Evolutionary conservation across 2,329 filamentous ascomycete genomes (phyloP).

Genomic region (Aspergillus brasiliensis): DNA sequence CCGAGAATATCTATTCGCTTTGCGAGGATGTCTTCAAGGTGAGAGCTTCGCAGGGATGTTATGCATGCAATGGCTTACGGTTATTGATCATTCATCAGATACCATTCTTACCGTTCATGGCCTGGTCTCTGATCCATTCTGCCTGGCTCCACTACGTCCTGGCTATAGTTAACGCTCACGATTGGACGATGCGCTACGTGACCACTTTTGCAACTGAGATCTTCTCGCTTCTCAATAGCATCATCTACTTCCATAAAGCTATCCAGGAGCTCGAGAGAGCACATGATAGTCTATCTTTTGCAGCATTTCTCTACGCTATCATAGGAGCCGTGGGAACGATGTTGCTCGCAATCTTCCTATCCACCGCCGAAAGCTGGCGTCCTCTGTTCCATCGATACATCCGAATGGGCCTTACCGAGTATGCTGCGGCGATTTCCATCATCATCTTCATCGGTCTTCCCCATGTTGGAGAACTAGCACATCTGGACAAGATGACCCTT

Average conservation of each 20-base stretch:
- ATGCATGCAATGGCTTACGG: not conserved
- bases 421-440: slow-evolving; percentile 67
- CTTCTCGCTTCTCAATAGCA: slow-evolving; percentile 66
- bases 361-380: slow-evolving; percentile 63
- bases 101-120: slow-evolving; percentile 67
- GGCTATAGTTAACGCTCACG: slow-evolving; percentile 67
- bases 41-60: slow-evolving; percentile 16
- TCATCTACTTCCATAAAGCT: slow-evolving; percentile 70
- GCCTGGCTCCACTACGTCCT: slow-evolving; percentile 67
- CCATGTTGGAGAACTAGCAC: slow-evolving; percentile 60
- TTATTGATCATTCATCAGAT: slow-evolving; percentile 19
- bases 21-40: slow-evolving; percentile 59
- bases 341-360: slow-evolving; percentile 62
- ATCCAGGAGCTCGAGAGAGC: slow-evolving; percentile 65
- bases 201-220: slow-evolving; percentile 68
- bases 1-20: slow-evolving; percentile 65
- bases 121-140: slow-evolving; percentile 67
- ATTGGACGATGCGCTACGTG: slow-evolving; percentile 71
- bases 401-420: slow-evolving; percentile 63
- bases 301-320: slow-evolving; percentile 66
- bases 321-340: slow-evolving; percentile 67
- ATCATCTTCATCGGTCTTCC: slow-evolving; percentile 67
- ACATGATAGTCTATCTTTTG: slow-evolving; percentile 58
- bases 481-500: slow-evolving; percentile 61
- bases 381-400: slow-evolving; percentile 64